These are phyloP conservation scores for Ananas comosus DNA, from an alignment of 176 grass and related monocot species.

Conservation along the genomic window DNA sequence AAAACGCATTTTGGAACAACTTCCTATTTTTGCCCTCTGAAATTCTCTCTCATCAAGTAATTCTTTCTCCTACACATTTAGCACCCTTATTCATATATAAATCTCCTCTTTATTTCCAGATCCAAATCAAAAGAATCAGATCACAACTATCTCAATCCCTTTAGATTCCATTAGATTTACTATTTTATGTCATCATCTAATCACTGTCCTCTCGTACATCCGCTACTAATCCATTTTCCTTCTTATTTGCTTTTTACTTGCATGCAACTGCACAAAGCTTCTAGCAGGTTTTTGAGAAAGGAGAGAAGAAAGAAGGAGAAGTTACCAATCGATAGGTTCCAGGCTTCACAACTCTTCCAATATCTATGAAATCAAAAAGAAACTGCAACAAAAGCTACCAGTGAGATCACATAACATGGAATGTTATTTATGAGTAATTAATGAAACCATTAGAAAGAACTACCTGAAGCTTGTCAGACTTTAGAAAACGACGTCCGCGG, in stretches of 20 bases:
- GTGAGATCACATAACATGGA: constrained; percentile 19
- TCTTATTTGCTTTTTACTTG: not conserved
- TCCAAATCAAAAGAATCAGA: too few relatives aligned
- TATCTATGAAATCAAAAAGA: constrained; percentile 90
- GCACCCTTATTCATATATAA: too few relatives aligned
- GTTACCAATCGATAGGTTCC: constrained; percentile 90
- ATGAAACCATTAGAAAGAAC: constrained; percentile 12
- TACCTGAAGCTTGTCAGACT: constrained; percentile 90
- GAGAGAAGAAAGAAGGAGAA: not conserved
- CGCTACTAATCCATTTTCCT: not conserved
- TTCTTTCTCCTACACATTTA: too few relatives aligned
- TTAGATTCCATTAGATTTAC: too few relatives aligned
- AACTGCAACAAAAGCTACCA: constrained; percentile 43
- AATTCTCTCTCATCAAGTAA: too few relatives aligned
- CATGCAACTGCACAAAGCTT: not conserved
- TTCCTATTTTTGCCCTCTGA: too few relatives aligned
- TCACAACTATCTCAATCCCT: too few relatives aligned
- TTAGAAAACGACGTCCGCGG: constrained; percentile 65
- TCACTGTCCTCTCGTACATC: not conserved
- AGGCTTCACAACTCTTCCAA: constrained; percentile 82
- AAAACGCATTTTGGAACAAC: too few relatives aligned
- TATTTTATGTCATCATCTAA: too few relatives aligned
- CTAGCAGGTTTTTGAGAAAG: constrained; percentile 13
- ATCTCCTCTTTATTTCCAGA: too few relatives aligned
- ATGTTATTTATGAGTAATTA: constrained; percentile 12